Base-by-base conservation (phyloP, 768 basidiomycete species). In the Macrolepiota dolichaula region DNA sequence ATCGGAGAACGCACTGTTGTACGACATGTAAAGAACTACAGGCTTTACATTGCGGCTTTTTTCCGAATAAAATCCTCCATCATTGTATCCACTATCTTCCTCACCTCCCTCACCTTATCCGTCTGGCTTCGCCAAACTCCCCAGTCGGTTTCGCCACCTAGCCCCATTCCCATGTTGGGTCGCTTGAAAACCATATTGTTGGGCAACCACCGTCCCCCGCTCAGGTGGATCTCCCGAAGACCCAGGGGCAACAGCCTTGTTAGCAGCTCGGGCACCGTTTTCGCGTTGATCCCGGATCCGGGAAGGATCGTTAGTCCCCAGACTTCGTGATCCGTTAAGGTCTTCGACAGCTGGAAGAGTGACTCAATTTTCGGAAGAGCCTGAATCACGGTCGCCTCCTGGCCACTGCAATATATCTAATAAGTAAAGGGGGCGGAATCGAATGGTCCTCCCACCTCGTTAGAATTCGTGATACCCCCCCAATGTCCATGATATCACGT, bases 381-480 rank as follows among this genome's bases (percentile, higher is more conserved):
- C 42, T 77, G 72, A 4, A 70, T 69, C 3, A 77, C 85, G 6
- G 75, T 73, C 51, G 63, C 71, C 32, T 76, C 76, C 57, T 83
- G 84, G 10, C 89, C 89, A 69, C 89, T 87, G 55, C 24, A 22
- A 59, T 61, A 6, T 17, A 54, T 36, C 22, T 24, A 63, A 25
- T 12, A n/a, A 46, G 25, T 15, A 32, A 46, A 44, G 46, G 54
- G 47, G 59, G 17, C 9, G 53, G 13, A 37, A 47, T 25, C 51
- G 1, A 44, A 19, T 27, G n/a, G n/a, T 15, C 11, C 19, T 51
- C 67, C 29, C 68, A 87, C 92, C 92, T 92, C 12, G 92, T 92
- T 55, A 94, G 70, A 62, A 94, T 81, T 27, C 92, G 83, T n/a
- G 86, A 85, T 51, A 94, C 79, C 1, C 88, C 87, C 27, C 78